phyloP scores from a whole-genome alignment of 805 yeast genomes.

The Teunomyces aglyptinius region DNA sequence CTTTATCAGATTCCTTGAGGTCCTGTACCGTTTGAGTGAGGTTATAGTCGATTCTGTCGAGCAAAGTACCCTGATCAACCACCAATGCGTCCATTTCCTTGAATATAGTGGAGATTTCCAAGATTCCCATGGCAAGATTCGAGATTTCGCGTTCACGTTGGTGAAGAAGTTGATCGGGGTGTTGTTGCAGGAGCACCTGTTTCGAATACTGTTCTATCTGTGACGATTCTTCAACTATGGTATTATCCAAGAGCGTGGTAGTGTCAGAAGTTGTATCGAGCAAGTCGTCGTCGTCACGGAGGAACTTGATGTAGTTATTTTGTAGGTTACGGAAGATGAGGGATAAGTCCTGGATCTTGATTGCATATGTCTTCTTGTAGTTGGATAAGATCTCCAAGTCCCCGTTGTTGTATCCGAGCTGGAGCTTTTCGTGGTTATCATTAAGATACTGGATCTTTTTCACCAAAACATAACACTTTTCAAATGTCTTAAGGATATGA shows the following conservation, averaged over 20 bases:
- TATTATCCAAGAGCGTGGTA: constrained; percentile 4
- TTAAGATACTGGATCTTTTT: constrained; percentile 55
- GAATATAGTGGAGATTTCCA: constrained; percentile 90
- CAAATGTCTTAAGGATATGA: constrained; percentile 71
- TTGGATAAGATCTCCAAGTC: constrained; percentile 72
- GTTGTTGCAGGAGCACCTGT: constrained; percentile 46
- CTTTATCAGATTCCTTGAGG: constrained; percentile 73
- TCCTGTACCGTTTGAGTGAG: constrained; percentile 75
- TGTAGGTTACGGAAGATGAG: constrained; percentile 82
- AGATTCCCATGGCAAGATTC: constrained; percentile 87
- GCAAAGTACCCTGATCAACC: constrained; percentile 91
- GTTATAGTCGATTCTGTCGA: constrained; percentile 93
- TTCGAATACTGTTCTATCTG: constrained; percentile 52
- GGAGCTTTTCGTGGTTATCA: constrained; percentile 42
- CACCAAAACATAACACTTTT: constrained; percentile 72
- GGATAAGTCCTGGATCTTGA: constrained; percentile 75
- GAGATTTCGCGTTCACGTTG: constrained; percentile 89
- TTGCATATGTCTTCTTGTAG: constrained; percentile 80
- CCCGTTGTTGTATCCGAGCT: constrained; percentile 35
- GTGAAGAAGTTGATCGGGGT: constrained; percentile 34
- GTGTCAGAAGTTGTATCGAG: constrained; percentile 16
- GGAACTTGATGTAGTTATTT: constrained; percentile 79
- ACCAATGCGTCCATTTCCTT: constrained; percentile 89
- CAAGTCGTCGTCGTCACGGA: constrained; percentile 72
- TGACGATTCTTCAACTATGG: constrained; percentile 23